Conservation (phyloP, 805 yeast species). For the Metschnikowia anglica region DNA sequence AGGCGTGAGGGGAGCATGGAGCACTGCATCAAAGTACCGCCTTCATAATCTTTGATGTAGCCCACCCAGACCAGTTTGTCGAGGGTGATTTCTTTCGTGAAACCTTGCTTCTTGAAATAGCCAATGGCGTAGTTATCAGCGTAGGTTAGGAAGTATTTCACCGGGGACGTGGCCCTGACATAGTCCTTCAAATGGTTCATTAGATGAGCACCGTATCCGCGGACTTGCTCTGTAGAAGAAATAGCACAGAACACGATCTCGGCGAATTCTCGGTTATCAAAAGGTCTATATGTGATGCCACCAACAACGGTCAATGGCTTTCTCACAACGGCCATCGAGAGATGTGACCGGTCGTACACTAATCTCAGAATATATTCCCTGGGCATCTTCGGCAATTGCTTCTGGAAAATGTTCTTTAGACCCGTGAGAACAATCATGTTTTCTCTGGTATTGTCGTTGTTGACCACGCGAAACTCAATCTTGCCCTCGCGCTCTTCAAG, state of each 20-base stretch:
- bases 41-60: slow-evolving; percentile 97
- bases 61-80: slow-evolving; percentile 95
- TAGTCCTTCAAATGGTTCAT: slow-evolving; percentile 98
- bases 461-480: slow-evolving; percentile 94
- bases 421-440: slow-evolving; percentile 92
- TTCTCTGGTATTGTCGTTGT: slow-evolving; percentile 87
- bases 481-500: slow-evolving; percentile 90
- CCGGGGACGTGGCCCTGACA: slow-evolving; percentile 82
- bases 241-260: slow-evolving; percentile 99
- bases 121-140: slow-evolving; percentile 99
- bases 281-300: slow-evolving; percentile 95
- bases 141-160: slow-evolving; percentile 85
- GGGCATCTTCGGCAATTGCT: slow-evolving; percentile 98
- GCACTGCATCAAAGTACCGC: slow-evolving; percentile 98
- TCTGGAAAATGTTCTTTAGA: slow-evolving; percentile 91
- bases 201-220: slow-evolving; percentile 98
- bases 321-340: slow-evolving; percentile 93
- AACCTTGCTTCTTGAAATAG: slow-evolving; percentile 96
- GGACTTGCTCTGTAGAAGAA: slow-evolving; percentile 93
- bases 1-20: slow-evolving; percentile 80
- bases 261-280: slow-evolving; percentile 86
- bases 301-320: slow-evolving; percentile 96
- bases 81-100: slow-evolving; percentile 88
- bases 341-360: slow-evolving; percentile 90
- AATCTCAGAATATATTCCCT: slow-evolving; percentile 91